Percentiles rank a stretch among this genome's conserved stretches.
These are phyloP conservation scores for Phytophthora crassamura DNA, from an alignment of 352 stramenopile genomes.

Conservation along the genomic window DNA sequence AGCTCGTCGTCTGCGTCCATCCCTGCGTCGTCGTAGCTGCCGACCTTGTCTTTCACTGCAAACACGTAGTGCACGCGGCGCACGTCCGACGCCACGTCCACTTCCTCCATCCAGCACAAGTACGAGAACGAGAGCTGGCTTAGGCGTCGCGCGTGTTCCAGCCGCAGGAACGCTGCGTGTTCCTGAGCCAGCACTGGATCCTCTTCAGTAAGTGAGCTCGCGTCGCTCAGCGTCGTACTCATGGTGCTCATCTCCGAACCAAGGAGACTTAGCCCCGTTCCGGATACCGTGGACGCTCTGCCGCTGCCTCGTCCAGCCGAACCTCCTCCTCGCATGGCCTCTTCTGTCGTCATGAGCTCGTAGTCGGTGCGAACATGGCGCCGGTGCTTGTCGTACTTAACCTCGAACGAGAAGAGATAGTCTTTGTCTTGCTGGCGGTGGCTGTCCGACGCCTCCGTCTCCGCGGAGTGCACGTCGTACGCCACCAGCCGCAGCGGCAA, in stretches of 20 bases:
- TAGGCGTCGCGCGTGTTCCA: conserved; percentile 56
- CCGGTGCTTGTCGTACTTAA: conserved; percentile 52
- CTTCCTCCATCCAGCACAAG: conserved; percentile 81
- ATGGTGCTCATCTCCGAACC: conserved; percentile 55
- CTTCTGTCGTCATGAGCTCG: conserved; percentile 18
- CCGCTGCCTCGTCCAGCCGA: conserved; percentile 5
- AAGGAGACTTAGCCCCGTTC: conserved; percentile 30
- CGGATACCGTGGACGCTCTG: conserved; percentile 21
- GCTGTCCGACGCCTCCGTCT: conserved; percentile 22
- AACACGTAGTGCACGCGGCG: conserved; percentile 78
- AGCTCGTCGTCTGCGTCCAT: conserved; percentile 21
- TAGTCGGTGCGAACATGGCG: conserved; percentile 8
- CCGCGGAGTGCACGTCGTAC: conserved; percentile 54
- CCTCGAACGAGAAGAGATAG: conserved; percentile 87
- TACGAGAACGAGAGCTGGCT: conserved; percentile 52
- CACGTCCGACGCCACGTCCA: conserved; percentile 62
- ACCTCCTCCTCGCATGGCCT: conserved; percentile 7
- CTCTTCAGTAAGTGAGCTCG: conserved; percentile 56
- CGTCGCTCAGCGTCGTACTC: conserved; percentile 62
- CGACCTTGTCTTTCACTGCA: conserved; percentile 40
- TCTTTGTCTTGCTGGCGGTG: conserved; percentile 69
- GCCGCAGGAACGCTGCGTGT: conserved; percentile 47
- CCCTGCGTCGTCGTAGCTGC: conserved; percentile 35
- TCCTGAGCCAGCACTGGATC: conserved; percentile 36
- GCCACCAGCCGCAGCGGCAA: conserved; percentile 75